Conservation (phyloP, 257 asterid genomes). For the Primulina tabacum region DNA sequence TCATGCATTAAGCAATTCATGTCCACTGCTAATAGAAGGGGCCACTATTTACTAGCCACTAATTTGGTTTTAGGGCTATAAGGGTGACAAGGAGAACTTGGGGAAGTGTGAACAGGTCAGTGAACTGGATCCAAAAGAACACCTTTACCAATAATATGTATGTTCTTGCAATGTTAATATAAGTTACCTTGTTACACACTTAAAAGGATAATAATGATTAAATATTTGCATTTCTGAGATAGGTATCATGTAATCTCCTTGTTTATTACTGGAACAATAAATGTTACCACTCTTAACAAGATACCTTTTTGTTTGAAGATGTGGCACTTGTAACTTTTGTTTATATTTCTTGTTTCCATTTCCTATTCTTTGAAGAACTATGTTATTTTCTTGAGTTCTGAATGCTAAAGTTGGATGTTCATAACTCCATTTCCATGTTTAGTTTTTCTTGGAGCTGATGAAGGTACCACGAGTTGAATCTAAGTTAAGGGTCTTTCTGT, state of each 20-base stretch:
- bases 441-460: conserved; percentile 99
- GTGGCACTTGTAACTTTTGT: background rate
- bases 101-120: conserved; percentile 98
- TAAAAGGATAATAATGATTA: background rate
- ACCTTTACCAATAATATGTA: background rate
- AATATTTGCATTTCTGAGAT: conserved; percentile 2
- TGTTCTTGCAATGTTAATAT: conserved; percentile 3
- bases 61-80: conserved; percentile 51
- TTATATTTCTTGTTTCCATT: background rate
- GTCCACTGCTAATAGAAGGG: conserved; percentile 10
- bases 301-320: background rate
- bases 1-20: conserved; percentile 12
- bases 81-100: conserved; percentile 83
- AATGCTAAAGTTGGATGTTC: conserved; percentile 21
- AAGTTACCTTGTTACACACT: background rate
- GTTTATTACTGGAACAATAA: background rate
- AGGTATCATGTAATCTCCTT: background rate
- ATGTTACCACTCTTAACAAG: background rate
- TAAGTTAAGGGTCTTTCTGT: conserved; percentile 85
- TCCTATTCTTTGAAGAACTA: background rate
- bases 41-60: conserved; percentile 20
- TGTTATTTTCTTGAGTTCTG: conserved; percentile 7
- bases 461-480: conserved; percentile 99
- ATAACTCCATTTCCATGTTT: conserved; percentile 29
- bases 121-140: conserved; percentile 22